Base-by-base conservation (phyloP, 306 rosid genomes). In the Fragaria iinumae region DNA sequence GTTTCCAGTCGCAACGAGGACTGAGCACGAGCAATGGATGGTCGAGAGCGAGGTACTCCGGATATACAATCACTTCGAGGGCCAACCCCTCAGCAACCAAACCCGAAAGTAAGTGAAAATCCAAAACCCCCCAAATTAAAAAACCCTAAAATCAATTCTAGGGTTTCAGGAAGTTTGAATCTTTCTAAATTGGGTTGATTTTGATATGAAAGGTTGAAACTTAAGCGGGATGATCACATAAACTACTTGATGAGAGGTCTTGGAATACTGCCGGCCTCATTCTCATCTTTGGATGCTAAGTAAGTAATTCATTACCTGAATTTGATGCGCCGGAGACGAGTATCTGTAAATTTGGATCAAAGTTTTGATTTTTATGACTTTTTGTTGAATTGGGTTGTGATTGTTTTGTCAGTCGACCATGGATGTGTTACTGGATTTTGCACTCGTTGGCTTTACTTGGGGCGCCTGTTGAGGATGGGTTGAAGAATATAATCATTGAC, bases 391-490 rank as follows among this genome's bases (percentile, higher is more conserved):
- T 39, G 17, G 50, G 34, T 29, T 25, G 6, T 1, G 50, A 1
- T 63, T 74, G 73, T 25, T 71, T 77, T 80, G 21, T 69, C 76
- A 94, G 98, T 88, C 98, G 98, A 59, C 96, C 98, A 16, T 94
- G 98, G 98, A 79, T 94, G 21, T 92, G 97, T 82, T 94, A 94
- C 73, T 94, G 96, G 97, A 94, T 90, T 73, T 76, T 90, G 53
- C 98, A 94, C 78, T 86, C 98, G 11, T 82, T 94, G 79, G 93
- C 97, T 67, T 68, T 94, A 65, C 83, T 94, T 43, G 97, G 91
- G 57, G 93, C 89, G 76, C 79, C 82, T 55, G 59, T 94, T 56
- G 93, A 92, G 34, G 84, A 80, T 13, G 92, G 89, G 34, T 66
- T 92, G 71, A 86, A 90, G 76, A 59, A 76, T 38, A 78, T 82